Conservation (phyloP, 192 early-diverging fungal species). For the Polychytrium aggregatum region DNA sequence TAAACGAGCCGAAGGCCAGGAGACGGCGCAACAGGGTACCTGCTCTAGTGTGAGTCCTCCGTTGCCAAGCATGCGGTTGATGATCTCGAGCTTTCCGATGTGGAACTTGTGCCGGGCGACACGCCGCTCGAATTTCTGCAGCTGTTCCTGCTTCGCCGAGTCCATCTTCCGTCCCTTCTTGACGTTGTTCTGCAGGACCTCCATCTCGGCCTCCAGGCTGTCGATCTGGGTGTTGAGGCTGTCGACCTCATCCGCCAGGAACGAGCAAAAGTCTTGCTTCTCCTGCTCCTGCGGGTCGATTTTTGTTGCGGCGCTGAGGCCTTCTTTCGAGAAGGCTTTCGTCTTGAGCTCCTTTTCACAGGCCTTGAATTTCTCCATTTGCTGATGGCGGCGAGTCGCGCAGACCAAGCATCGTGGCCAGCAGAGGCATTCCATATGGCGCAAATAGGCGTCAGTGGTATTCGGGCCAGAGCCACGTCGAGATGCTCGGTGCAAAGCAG, state of each 20-base stretch:
- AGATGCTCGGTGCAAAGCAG: no score
- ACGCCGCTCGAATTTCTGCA: conserved; percentile 55
- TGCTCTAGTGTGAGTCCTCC: conserved; percentile 75
- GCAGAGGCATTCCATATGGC: not conserved
- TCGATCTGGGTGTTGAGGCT: conserved; percentile 81
- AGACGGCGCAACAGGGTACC: conserved; percentile 26
- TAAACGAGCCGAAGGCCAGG: no score
- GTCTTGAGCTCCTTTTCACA: conserved; percentile 98
- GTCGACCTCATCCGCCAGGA: conserved; percentile 76
- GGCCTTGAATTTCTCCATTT: conserved; percentile 99
- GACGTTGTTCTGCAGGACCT: conserved; percentile 49
- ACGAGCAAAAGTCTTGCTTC: conserved; percentile 74
- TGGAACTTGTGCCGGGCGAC: conserved; percentile 90
- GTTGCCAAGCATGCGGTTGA: conserved; percentile 87
- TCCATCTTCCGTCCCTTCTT: conserved; percentile 76
- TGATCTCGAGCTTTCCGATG: conserved; percentile 80
- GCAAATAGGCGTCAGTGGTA: no score
- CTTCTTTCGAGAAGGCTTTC: conserved; percentile 96
- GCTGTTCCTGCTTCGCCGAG: conserved; percentile 57
- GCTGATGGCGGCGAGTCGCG: conserved; percentile 26
- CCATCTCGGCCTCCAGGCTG: conserved; percentile 81
- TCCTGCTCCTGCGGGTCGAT: conserved; percentile 92
- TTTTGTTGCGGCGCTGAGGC: conserved; percentile 62
- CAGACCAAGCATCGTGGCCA: not conserved
- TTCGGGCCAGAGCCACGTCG: no score